Conservation (phyloP, 352 stramenopile genomes). For the Phytophthora palmivora region DNA sequence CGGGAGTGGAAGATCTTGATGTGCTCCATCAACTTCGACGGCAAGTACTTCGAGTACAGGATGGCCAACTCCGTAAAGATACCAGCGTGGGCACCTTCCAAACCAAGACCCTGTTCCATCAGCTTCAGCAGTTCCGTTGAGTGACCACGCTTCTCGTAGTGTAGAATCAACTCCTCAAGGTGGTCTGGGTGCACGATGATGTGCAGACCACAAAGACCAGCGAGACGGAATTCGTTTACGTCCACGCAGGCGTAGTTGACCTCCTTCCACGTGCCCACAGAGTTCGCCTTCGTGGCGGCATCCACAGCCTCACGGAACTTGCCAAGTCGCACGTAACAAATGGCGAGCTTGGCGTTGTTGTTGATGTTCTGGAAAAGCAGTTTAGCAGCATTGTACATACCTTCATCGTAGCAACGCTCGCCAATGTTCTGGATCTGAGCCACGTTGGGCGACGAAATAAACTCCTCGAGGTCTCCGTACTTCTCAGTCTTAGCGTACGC, state of each 20-base stretch:
- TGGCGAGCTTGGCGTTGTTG: constrained; percentile 99
- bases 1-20: constrained; percentile 99
- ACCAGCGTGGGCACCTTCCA: constrained; percentile 98
- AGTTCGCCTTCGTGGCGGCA: constrained; percentile 99
- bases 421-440: constrained; percentile 99
- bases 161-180: constrained; percentile 98
- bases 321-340: constrained; percentile 99
- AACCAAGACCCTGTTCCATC: constrained; percentile 98
- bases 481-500: constrained; percentile 99
- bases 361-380: constrained; percentile 99
- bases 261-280: constrained; percentile 99
- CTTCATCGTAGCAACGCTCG: constrained; percentile 98
- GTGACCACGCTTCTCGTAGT: constrained; percentile 98
- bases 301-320: constrained; percentile 99
- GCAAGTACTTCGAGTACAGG: constrained; percentile 99
- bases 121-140: constrained; percentile 96
- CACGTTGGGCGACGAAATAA: constrained; percentile 99
- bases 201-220: constrained; percentile 97
- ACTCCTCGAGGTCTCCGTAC: constrained; percentile 98
- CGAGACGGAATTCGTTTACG: constrained; percentile 98
- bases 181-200: constrained; percentile 99
- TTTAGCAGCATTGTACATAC: constrained; percentile 99
- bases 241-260: constrained; percentile 99
- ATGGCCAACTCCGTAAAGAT: constrained; percentile 99
- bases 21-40: constrained; percentile 99